These are phyloP conservation scores for Citrullus mucosospermus DNA, from an alignment of 306 rosid species.

Conservation along the genomic window DNA sequence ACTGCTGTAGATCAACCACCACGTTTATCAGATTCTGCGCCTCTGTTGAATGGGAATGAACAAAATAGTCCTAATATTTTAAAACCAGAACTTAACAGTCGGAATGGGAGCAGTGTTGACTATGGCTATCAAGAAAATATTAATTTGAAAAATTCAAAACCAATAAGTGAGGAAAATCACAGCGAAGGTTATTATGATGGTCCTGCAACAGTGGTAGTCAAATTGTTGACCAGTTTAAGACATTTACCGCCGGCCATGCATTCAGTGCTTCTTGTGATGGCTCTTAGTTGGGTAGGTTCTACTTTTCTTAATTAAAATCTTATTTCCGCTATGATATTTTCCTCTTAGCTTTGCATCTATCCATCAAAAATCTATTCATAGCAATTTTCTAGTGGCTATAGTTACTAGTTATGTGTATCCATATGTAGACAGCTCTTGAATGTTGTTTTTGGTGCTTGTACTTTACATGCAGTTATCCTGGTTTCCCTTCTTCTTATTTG, in stretches of 20 bases:
- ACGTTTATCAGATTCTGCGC: constrained; percentile 61
- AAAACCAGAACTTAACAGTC: constrained; percentile 24
- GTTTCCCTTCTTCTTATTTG: constrained; percentile 96
- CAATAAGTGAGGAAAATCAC: constrained; percentile 40
- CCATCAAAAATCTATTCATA: background rate
- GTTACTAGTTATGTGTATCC: constrained; percentile 12
- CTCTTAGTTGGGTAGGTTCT: constrained; percentile 84
- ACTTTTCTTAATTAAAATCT: background rate
- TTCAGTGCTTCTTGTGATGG: constrained; percentile 91
- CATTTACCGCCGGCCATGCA: constrained; percentile 98
- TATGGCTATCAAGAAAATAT: constrained; percentile 25
- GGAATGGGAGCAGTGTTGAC: constrained; percentile 20
- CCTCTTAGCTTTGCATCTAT: background rate
- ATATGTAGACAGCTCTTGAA: constrained; percentile 10
- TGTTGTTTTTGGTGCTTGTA: constrained; percentile 8
- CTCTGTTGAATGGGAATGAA: constrained; percentile 60
- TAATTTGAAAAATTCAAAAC: constrained; percentile 22
- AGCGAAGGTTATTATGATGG: constrained; percentile 49
- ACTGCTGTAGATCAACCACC: constrained; percentile 33
- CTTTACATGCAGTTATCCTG: constrained; percentile 62
- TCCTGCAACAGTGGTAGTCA: constrained; percentile 88
- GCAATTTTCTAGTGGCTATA: background rate
- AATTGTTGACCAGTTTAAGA: constrained; percentile 85
- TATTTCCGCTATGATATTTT: background rate
- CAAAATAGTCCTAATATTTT: constrained; percentile 36